Conservation (phyloP, 192 early-diverging fungal species). For the Coemansia sp. region DNA sequence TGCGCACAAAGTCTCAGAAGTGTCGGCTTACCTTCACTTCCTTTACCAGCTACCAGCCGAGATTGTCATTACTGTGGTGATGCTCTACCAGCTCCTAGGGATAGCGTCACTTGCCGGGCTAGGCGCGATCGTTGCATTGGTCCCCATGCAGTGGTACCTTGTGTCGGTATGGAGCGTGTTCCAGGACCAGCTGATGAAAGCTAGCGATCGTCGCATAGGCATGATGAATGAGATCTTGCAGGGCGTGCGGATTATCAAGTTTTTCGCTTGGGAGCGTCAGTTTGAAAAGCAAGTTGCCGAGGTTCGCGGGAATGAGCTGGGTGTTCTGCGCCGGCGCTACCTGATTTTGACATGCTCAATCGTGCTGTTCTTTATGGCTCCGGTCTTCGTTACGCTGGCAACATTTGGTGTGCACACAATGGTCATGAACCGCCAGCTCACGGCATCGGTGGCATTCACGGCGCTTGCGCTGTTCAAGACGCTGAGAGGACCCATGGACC, state of each 20-base stretch:
- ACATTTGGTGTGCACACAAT: slow-evolving; percentile 66
- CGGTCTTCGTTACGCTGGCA: slow-evolving; percentile 62
- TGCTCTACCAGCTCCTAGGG: slow-evolving; percentile 76
- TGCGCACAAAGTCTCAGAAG: slow-evolving; percentile 62
- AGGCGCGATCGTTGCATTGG: slow-evolving; percentile 60
- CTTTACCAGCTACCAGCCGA: slow-evolving; percentile 64
- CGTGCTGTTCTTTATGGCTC: slow-evolving; percentile 58
- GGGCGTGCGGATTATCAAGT: slow-evolving; percentile 91
- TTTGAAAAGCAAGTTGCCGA: slow-evolving; percentile 68
- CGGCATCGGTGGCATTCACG: slow-evolving; percentile 67
- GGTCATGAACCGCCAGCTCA: slow-evolving; percentile 58
- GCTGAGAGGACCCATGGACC: slow-evolving; percentile 54
- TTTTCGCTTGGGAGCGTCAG: slow-evolving; percentile 78
- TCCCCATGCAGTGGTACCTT: slow-evolving; percentile 58
- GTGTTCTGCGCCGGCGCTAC: slow-evolving; percentile 49
- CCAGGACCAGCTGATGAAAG: slow-evolving; percentile 61
- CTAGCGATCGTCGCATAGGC: slow-evolving; percentile 73
- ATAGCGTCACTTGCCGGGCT: slow-evolving; percentile 75
- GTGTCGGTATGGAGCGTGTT: slow-evolving; percentile 55
- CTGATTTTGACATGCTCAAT: slow-evolving; percentile 46
- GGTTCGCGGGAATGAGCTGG: slow-evolving; percentile 62
- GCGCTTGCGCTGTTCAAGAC: slow-evolving; percentile 69
- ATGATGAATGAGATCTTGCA: slow-evolving; percentile 81
- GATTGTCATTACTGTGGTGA: slow-evolving; percentile 62
- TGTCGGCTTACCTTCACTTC: slow-evolving; percentile 55